phyloP scores from a whole-genome alignment of 306 rosid genomes.

The Quercus gilva region DNA sequence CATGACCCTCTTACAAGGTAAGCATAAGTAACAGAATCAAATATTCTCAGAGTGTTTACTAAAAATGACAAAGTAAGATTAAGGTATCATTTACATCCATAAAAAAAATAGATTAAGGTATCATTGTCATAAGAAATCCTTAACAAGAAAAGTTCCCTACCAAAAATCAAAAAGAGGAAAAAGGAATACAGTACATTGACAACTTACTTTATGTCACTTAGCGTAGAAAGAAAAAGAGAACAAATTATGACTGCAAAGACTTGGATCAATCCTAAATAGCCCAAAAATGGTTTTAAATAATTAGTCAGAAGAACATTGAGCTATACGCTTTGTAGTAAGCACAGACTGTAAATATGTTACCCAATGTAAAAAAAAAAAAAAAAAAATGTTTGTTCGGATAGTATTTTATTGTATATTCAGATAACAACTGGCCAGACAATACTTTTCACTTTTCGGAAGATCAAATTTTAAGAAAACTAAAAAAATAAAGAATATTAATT shows the following conservation, averaged over 20 bases:
- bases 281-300: neutral
- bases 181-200: conserved; percentile 9
- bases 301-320: conserved; percentile 15
- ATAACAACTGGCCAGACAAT: conserved; percentile 30
- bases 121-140: neutral
- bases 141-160: neutral
- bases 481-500: conserved; percentile 4
- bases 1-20: neutral
- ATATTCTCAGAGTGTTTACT: neutral
- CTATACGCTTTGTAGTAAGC: conserved; percentile 27
- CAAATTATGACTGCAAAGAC: conserved; percentile 18
- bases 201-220: conserved; percentile 12
- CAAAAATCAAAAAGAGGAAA: neutral
- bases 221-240: conserved; percentile 1
- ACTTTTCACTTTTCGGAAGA: conserved; percentile 16
- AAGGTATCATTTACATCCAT: neutral
- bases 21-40: neutral
- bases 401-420: conserved; percentile 27
- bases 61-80: conserved; percentile 10
- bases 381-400: conserved; percentile 25
- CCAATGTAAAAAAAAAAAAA: conserved; percentile 23
- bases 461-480: conserved; percentile 16
- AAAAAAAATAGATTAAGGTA: neutral
- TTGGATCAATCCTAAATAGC: conserved; percentile 8
- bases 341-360: conserved; percentile 9